Evolutionary conservation across 2,329 filamentous ascomycete species (phyloP).

Genomic region (Cladophialophora immunda): DNA sequence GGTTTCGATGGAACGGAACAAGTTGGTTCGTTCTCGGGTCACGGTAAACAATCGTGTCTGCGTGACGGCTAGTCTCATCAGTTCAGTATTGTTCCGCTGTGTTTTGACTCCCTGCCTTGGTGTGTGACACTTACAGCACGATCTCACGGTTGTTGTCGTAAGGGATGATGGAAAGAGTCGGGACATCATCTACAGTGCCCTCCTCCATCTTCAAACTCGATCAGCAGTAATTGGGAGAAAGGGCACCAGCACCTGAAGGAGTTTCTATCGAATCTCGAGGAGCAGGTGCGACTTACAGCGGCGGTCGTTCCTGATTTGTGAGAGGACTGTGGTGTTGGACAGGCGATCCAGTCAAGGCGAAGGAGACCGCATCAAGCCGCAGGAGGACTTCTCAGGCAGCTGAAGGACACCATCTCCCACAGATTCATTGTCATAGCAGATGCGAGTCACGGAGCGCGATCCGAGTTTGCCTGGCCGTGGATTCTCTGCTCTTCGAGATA

Average conservation of each 20-base stretch:
- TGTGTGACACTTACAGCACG: slow-evolving; percentile 50
- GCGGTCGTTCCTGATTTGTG: slow-evolving; percentile 3
- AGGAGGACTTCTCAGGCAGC: not conserved
- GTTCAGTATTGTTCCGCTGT: slow-evolving; percentile 18
- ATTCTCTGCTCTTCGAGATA: not conserved
- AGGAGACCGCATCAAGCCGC: slow-evolving; percentile 12
- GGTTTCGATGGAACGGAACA: slow-evolving; percentile 64
- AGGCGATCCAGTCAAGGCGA: slow-evolving; percentile 6
- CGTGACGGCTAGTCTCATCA: slow-evolving; percentile 74
- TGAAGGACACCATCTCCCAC: slow-evolving; percentile 9
- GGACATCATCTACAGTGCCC: slow-evolving; percentile 18
- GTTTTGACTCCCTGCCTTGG: not conserved
- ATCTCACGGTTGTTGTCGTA: slow-evolving; percentile 53
- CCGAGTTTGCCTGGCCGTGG: not conserved
- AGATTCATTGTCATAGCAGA: not conserved
- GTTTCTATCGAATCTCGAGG: not conserved
- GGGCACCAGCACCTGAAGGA: not conserved
- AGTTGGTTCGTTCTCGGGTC: slow-evolving; percentile 86
- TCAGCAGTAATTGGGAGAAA: slow-evolving; percentile 9
- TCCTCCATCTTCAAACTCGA: slow-evolving; percentile 31
- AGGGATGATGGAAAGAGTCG: slow-evolving; percentile 39
- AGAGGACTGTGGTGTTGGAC: not conserved
- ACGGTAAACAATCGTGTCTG: slow-evolving; percentile 89
- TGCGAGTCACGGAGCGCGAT: not conserved
- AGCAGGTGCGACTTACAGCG: slow-evolving; percentile 16